Conservation (phyloP, 805 yeast genomes). For the Tetrapisispora fleetii region DNA sequence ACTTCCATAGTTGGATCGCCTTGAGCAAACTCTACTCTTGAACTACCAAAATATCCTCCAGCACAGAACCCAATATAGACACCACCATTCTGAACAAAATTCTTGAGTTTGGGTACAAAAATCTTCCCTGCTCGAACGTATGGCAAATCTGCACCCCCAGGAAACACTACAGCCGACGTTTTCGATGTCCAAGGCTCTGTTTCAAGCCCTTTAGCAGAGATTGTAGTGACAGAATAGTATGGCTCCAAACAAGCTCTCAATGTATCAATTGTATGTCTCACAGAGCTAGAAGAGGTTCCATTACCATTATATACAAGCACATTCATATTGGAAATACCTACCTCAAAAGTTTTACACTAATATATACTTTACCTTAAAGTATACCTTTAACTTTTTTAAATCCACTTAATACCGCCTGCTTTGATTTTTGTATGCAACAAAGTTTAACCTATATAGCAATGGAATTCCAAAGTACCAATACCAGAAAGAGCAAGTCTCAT, state of each 20-base stretch:
- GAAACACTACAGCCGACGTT: conserved; percentile 72
- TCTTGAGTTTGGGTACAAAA: conserved; percentile 49
- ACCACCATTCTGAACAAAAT: conserved; percentile 67
- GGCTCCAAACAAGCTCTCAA: conserved; percentile 71
- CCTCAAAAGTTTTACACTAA: too few species aligned
- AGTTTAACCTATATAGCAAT: too few species aligned
- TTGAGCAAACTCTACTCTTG: conserved; percentile 72
- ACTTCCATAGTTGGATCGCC: conserved; percentile 68
- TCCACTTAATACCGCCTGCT: too few species aligned
- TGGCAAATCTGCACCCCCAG: conserved; percentile 97
- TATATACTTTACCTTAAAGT: too few species aligned
- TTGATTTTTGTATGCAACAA: too few species aligned
- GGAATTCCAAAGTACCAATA: too few species aligned
- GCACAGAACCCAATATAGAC: conserved; percentile 83
- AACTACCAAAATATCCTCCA: conserved; percentile 81
- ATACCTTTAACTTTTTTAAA: too few species aligned
- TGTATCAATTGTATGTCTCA: conserved; percentile 72
- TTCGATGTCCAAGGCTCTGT: conserved; percentile 84
- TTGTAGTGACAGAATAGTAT: conserved; percentile 72
- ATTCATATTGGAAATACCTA: conserved; percentile 39
- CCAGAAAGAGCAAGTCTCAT: too few species aligned
- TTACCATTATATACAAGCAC: conserved; percentile 63
- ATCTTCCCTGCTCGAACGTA: conserved; percentile 68
- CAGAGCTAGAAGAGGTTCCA: conserved; percentile 83
- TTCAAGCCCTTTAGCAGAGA: conserved; percentile 49